Percentiles rank a stretch among this genome's conserved stretches.
These are phyloP conservation scores for Saxophila tyrrhenica DNA, from an alignment of 495 filamentous ascomycete genomes.

Conservation along the genomic window DNA sequence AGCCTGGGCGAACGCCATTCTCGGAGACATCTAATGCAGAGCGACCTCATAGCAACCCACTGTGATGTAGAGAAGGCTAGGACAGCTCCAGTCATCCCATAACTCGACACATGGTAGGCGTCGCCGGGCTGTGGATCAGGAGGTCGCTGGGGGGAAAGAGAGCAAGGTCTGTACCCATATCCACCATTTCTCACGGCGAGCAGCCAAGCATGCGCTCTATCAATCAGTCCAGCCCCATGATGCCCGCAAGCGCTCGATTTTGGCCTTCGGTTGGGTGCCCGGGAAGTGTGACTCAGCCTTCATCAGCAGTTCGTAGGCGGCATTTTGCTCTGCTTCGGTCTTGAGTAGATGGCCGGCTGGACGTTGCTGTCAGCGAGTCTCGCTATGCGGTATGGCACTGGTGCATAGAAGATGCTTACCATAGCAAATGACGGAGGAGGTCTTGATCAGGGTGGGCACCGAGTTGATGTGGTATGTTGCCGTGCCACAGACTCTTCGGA, in stretches of 20 bases:
- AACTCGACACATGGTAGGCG: no score
- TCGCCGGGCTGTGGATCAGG: no score
- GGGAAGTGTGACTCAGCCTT: background rate
- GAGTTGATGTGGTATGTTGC: background rate
- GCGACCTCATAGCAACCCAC: no score
- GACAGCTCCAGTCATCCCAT: no score
- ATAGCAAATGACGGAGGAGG: background rate
- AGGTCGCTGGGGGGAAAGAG: no score
- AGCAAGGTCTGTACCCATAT: no score
- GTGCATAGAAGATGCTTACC: background rate
- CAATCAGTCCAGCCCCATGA: no score
- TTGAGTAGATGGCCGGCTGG: background rate
- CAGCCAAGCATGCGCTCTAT: no score
- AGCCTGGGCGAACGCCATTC: no score
- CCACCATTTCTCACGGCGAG: no score
- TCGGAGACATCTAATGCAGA: no score
- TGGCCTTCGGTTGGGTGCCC: background rate
- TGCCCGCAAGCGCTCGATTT: background rate
- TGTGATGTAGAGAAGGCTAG: no score
- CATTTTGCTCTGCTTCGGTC: background rate
- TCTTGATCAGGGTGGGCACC: background rate
- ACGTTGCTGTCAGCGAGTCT: background rate
- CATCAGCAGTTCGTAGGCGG: background rate
- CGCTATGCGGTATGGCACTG: background rate
- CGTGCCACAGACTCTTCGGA: background rate